These are phyloP conservation scores for Coemansia javaensis DNA, from an alignment of 192 early-diverging fungal genomes.

Conservation along the genomic window DNA sequence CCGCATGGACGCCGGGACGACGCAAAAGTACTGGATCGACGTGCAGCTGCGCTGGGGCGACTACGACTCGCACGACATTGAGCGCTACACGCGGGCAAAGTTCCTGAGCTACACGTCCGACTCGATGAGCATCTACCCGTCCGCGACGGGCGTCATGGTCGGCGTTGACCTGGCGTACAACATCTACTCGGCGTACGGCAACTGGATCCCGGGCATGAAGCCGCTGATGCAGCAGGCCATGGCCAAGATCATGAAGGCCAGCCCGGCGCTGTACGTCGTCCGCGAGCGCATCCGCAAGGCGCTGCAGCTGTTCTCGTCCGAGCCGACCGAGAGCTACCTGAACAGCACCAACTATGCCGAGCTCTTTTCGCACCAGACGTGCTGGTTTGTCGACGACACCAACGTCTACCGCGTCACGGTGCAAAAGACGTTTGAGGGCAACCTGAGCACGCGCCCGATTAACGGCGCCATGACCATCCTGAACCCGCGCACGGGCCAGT, in stretches of 20 bases:
- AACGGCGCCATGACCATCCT: constrained; percentile 99
- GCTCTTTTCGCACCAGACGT: constrained; percentile 96
- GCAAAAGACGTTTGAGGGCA: constrained; percentile 99
- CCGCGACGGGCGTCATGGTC: constrained; percentile 93
- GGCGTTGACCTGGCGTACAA: constrained; percentile 98
- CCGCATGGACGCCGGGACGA: constrained; percentile 93
- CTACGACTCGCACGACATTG: constrained; percentile 98
- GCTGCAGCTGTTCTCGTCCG: constrained; percentile 95
- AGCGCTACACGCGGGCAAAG: constrained; percentile 96
- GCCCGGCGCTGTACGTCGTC: constrained; percentile 93
- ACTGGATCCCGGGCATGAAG: constrained; percentile 99
- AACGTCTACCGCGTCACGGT: constrained; percentile 99
- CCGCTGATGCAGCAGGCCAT: constrained; percentile 94
- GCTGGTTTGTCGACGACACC: constrained; percentile 99
- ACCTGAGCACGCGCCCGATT: constrained; percentile 96
- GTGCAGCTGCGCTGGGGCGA: constrained; percentile 98
- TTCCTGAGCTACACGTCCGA: constrained; percentile 98
- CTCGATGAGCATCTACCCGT: constrained; percentile 99
- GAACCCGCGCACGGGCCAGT: constrained; percentile 97
- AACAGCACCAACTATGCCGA: constrained; percentile 94
- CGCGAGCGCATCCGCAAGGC: constrained; percentile 98
- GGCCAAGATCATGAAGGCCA: constrained; percentile 99
- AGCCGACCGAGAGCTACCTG: constrained; percentile 97
- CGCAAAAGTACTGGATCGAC: constrained; percentile 98
- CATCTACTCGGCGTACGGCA: constrained; percentile 88